phyloP scores from a whole-genome alignment of 495 filamentous ascomycete species.

The Hyaloscypha bicolor region DNA sequence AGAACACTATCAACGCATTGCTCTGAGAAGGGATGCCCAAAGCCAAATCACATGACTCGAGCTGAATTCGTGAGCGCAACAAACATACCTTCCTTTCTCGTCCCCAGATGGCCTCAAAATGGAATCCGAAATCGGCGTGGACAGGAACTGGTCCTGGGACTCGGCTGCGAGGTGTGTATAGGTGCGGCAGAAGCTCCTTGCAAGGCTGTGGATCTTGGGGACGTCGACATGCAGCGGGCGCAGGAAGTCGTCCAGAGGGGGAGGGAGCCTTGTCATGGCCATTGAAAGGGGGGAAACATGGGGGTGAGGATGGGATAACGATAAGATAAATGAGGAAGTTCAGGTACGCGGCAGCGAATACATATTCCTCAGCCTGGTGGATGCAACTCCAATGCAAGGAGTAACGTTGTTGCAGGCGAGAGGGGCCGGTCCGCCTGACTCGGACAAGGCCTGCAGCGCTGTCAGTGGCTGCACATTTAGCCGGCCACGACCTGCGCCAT shows the following conservation, averaged over 20 bases:
- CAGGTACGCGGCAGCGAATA: slow-evolving; percentile 3
- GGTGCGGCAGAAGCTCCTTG: slow-evolving; percentile 60
- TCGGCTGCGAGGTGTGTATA: slow-evolving; percentile 66
- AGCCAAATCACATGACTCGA: slow-evolving; percentile 4
- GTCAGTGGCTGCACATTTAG: background rate
- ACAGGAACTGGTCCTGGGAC: slow-evolving; percentile 72
- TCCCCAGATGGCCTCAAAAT: slow-evolving; percentile 58
- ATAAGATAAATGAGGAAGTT: background rate
- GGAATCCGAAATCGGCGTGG: slow-evolving; percentile 70
- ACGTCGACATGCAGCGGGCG: slow-evolving; percentile 46
- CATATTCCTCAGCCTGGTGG: slow-evolving; percentile 12
- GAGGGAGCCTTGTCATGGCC: slow-evolving; percentile 29
- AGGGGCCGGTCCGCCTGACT: background rate
- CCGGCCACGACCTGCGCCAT: background rate
- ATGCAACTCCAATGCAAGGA: background rate
- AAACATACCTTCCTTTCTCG: slow-evolving; percentile 59
- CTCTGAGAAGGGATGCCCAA: background rate
- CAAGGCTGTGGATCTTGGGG: slow-evolving; percentile 56
- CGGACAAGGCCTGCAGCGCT: background rate
- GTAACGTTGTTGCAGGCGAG: background rate
- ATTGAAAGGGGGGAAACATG: slow-evolving; percentile 25
- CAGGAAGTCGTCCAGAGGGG: slow-evolving; percentile 47
- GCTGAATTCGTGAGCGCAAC: background rate
- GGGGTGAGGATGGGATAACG: background rate
- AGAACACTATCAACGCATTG: background rate